A percentile compares a stretch with the other conserved stretches of the same genome.
These are phyloP conservation scores for Exophiala alcalophila DNA, from an alignment of 2,329 filamentous ascomycete genomes.

Conservation along the genomic window DNA sequence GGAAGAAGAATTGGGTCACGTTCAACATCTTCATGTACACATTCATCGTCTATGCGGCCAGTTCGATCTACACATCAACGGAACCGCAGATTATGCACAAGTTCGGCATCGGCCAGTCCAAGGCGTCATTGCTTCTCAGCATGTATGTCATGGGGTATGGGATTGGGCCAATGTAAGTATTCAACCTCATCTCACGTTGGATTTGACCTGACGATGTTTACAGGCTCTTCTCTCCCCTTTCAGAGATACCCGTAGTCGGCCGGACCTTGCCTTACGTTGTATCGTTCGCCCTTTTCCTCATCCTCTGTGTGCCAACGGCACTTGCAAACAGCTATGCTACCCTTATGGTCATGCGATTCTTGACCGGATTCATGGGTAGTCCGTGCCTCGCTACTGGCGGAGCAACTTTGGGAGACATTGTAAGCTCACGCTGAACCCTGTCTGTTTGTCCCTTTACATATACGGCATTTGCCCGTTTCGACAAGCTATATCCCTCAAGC, in stretches of 20 bases:
- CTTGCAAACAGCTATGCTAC: slow-evolving; percentile 62
- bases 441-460: background rate
- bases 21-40: slow-evolving; percentile 33
- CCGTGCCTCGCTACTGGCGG: slow-evolving; percentile 61
- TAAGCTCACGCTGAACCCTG: slow-evolving; percentile 2
- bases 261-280: slow-evolving; percentile 66
- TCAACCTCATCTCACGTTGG: background rate
- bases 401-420: slow-evolving; percentile 45
- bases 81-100: slow-evolving; percentile 30
- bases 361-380: slow-evolving; percentile 65
- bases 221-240: slow-evolving; percentile 61
- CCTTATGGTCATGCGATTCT: slow-evolving; percentile 62
- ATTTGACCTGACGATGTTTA: background rate
- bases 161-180: slow-evolving; percentile 40
- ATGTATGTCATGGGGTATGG: slow-evolving; percentile 47
- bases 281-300: slow-evolving; percentile 66
- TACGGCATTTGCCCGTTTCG: too few relatives aligned
- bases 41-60: slow-evolving; percentile 39
- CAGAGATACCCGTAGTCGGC: slow-evolving; percentile 65
- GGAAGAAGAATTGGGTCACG: slow-evolving; percentile 32
- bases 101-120: slow-evolving; percentile 33
- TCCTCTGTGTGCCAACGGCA: slow-evolving; percentile 63
- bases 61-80: slow-evolving; percentile 36
- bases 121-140: slow-evolving; percentile 35
- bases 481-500: too few relatives aligned